Conservation (phyloP, 2,329 filamentous ascomycete genomes). For the Diaporthe sp. region DNA sequence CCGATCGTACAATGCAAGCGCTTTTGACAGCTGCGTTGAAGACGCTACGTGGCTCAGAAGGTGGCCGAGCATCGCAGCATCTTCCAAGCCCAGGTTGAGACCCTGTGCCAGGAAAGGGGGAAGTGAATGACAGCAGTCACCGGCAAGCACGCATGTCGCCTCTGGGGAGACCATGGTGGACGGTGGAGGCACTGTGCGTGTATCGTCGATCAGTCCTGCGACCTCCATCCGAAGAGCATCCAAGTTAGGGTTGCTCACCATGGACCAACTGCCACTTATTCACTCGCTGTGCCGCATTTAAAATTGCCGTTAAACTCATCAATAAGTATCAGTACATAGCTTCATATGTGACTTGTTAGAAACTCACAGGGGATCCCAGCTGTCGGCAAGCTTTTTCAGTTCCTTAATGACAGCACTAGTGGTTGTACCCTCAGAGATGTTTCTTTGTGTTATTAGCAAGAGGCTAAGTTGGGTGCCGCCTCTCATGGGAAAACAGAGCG, state of each 20-base stretch:
- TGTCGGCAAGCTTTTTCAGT: not conserved
- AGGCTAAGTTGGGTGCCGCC: not conserved
- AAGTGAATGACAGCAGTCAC: slow-evolving; percentile 13
- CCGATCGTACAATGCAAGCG: not conserved
- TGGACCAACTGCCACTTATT: slow-evolving; percentile 7
- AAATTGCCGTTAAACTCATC: not conserved
- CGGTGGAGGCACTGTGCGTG: not conserved
- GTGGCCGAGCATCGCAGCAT: slow-evolving; percentile 6
- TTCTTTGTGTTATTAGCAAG: not conserved
- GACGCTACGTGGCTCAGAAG: not conserved
- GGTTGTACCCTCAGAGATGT: not conserved
- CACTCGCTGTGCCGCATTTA: not conserved
- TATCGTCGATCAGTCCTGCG: not conserved
- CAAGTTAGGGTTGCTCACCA: not conserved
- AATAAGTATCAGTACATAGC: not conserved
- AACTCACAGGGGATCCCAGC: slow-evolving; percentile 13
- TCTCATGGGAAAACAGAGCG: not conserved
- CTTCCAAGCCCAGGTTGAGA: slow-evolving; percentile 18
- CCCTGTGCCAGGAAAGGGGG: not conserved
- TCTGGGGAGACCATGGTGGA: not conserved
- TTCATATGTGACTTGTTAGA: fast-evolving
- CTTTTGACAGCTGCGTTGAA: not conserved
- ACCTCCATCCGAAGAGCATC: not conserved
- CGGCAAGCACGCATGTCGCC: not conserved
- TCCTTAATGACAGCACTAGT: not conserved